Conservation (phyloP, 2,329 filamentous ascomycete genomes). For the Colletotrichum sp. region DNA sequence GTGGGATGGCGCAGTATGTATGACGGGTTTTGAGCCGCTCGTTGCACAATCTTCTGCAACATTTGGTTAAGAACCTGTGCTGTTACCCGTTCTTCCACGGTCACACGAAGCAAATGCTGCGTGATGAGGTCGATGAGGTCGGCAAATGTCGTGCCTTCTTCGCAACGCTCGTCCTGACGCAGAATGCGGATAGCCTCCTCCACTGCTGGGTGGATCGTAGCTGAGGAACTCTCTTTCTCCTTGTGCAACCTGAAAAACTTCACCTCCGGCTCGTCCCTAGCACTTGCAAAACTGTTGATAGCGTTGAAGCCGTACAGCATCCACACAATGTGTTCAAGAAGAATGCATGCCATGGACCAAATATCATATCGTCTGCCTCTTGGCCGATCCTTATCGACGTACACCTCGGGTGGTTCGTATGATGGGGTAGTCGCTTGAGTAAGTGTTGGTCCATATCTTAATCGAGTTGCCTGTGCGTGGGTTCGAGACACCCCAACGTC, state of each 20-base stretch:
- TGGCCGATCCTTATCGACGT: not conserved
- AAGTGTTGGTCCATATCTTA: not conserved
- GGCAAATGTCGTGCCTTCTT: too few species aligned
- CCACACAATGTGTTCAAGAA: conserved; percentile 33
- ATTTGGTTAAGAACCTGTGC: too few species aligned
- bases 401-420: not conserved
- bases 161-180: too few species aligned
- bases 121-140: too few species aligned
- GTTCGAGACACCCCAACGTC: not conserved
- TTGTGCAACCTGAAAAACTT: not conserved
- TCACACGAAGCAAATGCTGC: too few species aligned
- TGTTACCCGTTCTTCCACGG: too few species aligned
- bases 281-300: not conserved
- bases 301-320: conserved; percentile 24
- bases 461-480: not conserved
- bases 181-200: too few species aligned
- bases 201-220: too few species aligned
- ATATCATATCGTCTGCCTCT: conserved; percentile 29
- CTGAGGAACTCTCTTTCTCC: too few species aligned
- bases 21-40: too few species aligned
- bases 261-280: not conserved
- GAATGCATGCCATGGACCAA: conserved; percentile 35
- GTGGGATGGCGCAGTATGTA: not conserved
- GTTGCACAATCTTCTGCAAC: too few species aligned
- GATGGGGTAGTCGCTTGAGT: not conserved